Evolutionary conservation across 1,284 basidiomycete species (phyloP), one percentile per base, ranked within the genome.

Genomic region (Trametes pubescens): DNA sequence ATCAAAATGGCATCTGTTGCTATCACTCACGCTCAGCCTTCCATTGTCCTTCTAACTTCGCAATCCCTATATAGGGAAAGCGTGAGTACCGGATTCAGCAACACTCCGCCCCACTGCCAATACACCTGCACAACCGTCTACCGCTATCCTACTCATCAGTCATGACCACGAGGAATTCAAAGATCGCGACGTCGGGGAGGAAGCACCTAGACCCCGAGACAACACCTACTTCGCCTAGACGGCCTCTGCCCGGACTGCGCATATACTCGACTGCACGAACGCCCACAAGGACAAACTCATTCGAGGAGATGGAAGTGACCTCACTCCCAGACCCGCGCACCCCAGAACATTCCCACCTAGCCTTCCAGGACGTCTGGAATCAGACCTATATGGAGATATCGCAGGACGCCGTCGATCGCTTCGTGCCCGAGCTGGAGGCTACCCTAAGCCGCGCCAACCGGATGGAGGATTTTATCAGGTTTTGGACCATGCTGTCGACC

Each of bases 301-400:
- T 63, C 57, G 66, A 65, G 51, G 61, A 61, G 32, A 48, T 54
- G 3, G 47, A 46, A n/a, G 61, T 67, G n/a, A 32, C 29, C 43
- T 24, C 60, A 34, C 63, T 65, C 11, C 60, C 62, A 14, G 66
- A 67, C 48, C 66, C 66, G 14, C 63, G 66, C 24, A 37, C 53
- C 16, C 54, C 61, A 18, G 35, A 55, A 13, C 38, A 43, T 32
- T 32, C 29, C 8, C 29, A 32, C 24, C 21, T 67, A 47, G 34
- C 54, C 3, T 62, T 52, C 32, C 18, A 29, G 37, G 63, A 67
- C 4, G 51, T 57, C 18, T 65, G 63, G 66, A 53, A 34, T 8
- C 54, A 51, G 18, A 26, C 51, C 46, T 54, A 51, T 35, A 21
- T 57, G 11, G 51, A 65, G 46, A 24, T 21, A 38, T 54, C 60